phyloP scores from a whole-genome alignment of 2,329 filamentous ascomycete genomes.

The Dothistroma septosporum region DNA sequence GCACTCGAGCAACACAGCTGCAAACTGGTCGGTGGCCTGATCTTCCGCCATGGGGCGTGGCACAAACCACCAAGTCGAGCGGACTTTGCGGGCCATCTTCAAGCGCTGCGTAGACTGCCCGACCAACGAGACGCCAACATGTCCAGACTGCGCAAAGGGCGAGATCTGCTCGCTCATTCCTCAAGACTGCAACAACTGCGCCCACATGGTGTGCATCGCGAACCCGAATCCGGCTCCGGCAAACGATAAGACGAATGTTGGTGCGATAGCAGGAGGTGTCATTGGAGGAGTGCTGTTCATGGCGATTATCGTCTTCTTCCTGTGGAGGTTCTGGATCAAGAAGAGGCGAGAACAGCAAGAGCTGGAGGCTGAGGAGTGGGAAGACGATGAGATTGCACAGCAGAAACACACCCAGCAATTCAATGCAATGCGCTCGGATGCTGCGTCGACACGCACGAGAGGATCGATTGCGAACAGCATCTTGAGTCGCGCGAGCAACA shows the following conservation, averaged over 20 bases:
- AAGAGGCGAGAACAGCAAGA: conserved; percentile 63
- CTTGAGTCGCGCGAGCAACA: conserved; percentile 91
- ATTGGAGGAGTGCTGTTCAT: conserved; percentile 77
- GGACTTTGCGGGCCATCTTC: conserved; percentile 44
- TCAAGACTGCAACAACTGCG: conserved; percentile 58
- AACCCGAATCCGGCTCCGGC: conserved; percentile 37
- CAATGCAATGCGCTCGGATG: conserved; percentile 58
- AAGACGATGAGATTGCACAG: conserved; percentile 51
- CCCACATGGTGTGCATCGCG: conserved; percentile 53
- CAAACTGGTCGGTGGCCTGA: neutral
- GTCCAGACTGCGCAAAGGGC: conserved; percentile 54
- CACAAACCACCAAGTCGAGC: conserved; percentile 6
- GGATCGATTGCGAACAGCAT: conserved; percentile 89
- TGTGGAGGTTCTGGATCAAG: conserved; percentile 87
- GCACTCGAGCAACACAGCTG: neutral
- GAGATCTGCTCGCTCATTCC: conserved; percentile 58
- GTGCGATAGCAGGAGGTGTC: conserved; percentile 87
- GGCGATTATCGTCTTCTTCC: conserved; percentile 68
- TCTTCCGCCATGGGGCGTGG: neutral
- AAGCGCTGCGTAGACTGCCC: conserved; percentile 59
- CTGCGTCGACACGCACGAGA: conserved; percentile 75
- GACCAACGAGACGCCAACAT: conserved; percentile 47
- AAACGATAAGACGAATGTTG: conserved; percentile 59
- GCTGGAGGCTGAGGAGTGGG: conserved; percentile 54
- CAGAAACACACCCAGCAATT: conserved; percentile 53